Evolutionary conservation across 1,284 basidiomycete genomes (phyloP).

Genomic region (Paramarasmius palmivorus): DNA sequence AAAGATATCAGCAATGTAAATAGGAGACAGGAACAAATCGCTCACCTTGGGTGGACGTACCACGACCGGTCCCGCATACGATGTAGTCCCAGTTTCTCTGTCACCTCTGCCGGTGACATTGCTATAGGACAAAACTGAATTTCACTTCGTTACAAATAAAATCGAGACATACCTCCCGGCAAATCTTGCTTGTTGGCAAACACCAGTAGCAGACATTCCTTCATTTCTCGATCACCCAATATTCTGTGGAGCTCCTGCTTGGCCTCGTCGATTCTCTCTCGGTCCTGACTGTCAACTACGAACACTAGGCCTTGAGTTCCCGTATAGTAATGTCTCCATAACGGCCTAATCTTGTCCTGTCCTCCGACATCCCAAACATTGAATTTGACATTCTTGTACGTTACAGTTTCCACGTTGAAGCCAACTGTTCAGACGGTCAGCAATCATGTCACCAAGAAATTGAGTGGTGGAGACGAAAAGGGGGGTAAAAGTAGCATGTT

Average conservation of each 20-base stretch:
- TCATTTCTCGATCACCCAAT: slow-evolving; percentile 97
- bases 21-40: slow-evolving; percentile 6
- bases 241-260: slow-evolving; percentile 96
- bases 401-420: slow-evolving; percentile 99
- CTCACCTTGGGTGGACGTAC: slow-evolving; percentile 97
- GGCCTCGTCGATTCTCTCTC: slow-evolving; percentile 95
- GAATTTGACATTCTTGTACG: slow-evolving; percentile 99
- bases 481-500: slow-evolving; percentile 7
- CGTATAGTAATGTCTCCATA: slow-evolving; percentile 98
- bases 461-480: slow-evolving; percentile 10
- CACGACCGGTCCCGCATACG: slow-evolving; percentile 96
- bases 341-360: slow-evolving; percentile 96
- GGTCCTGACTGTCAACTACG: slow-evolving; percentile 88
- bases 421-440: slow-evolving; percentile 75
- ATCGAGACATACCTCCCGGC: slow-evolving; percentile 78
- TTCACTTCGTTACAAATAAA: slow-evolving; percentile 3
- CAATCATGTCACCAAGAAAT: not conserved
- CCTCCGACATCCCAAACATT: slow-evolving; percentile 99
- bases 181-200: slow-evolving; percentile 99
- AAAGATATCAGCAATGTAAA: not conserved
- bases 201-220: slow-evolving; percentile 93
- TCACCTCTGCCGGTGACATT: slow-evolving; percentile 98
- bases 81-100: slow-evolving; percentile 95
- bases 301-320: slow-evolving; percentile 99
- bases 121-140: slow-evolving; percentile 48